Base-by-base conservation (phyloP, 257 asterid species). In the Capsicum baccatum region DNA sequence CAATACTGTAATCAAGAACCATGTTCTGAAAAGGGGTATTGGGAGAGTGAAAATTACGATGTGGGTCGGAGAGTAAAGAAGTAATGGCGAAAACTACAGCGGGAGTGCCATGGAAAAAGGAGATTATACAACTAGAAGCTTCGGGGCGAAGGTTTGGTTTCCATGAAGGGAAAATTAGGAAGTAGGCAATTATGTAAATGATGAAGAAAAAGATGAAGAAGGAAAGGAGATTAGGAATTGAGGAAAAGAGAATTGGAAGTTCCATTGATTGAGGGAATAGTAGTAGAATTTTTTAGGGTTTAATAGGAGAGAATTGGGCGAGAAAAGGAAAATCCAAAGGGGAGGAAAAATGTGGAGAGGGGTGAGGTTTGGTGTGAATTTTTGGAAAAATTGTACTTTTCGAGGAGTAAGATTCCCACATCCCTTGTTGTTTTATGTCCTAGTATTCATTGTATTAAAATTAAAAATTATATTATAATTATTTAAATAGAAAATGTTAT, bases 41-140 rank as follows among this genome's bases (percentile, higher is more conserved):
- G 19, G 86, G 84, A 62, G 99, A 90, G 83, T 90, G 89, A 57
- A 96, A 96, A 59, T 88, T 67, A 4, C 86, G 91, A 42, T 71
- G 81, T 1, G 94, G 89, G 91, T 93, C 95, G 83, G 94, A 66
- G 47, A 92, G 83, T 42, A 96, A 81, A 57, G 98, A 92, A 39
- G 58, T 26, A 19, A 83, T 55, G 66, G 99, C 98, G 14, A 96
- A 64, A 85, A 93, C 82, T 7, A 93, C 99, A 6, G 97, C 99
- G 2, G 99, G 99, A 3, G 98, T 96, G 82, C 99, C 99, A 86
- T 96, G 99, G 50, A 90, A 90, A 0, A 96, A 88, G 64, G 98
- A 94, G 66, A 94, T 94, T n/a, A 85, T 84, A 90, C 99, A 96
- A 90, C 98, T 94, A 0, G 99, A 92, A 59, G 98, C 99, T 85